Conservation (phyloP, 345 rosid species). For the Kandelia obovata region DNA sequence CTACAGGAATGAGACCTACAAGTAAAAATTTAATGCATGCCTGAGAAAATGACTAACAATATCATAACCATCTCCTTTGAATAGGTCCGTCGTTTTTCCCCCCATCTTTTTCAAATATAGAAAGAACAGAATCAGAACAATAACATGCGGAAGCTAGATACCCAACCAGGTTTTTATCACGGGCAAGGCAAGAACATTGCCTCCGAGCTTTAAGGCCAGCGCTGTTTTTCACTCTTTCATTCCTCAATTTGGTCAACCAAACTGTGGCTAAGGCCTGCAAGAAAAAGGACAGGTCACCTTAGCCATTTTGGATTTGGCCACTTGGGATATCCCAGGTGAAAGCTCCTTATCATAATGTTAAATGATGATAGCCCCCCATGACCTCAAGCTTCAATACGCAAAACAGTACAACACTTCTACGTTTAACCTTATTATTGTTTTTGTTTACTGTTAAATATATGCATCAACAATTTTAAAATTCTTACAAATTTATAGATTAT, state of each 20-base stretch:
- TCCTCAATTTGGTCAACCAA: conserved; percentile 13
- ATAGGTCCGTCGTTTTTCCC: no score
- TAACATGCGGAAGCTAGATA: neutral
- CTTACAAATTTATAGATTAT: no score
- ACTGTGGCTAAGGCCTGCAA: neutral
- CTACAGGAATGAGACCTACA: no score
- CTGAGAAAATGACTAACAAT: no score
- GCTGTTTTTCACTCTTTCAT: conserved; percentile 1
- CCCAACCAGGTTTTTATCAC: neutral
- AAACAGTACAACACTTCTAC: neutral
- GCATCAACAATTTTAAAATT: no score
- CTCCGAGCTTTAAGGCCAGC: neutral
- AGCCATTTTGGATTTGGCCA: conserved; percentile 13
- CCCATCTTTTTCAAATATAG: neutral
- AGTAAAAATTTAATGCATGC: no score
- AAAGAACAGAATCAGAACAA: neutral
- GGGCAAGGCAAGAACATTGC: neutral
- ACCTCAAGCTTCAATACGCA: neutral
- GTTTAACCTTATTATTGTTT: neutral
- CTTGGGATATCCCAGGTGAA: conserved; percentile 13
- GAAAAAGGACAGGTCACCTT: conserved; percentile 5
- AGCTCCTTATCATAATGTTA: neutral
- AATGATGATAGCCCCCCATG: neutral
- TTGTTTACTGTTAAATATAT: neutral
- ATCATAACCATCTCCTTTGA: no score